Evolutionary conservation across 805 yeast species (phyloP).

Genomic region (Kuraishia ogatae): DNA sequence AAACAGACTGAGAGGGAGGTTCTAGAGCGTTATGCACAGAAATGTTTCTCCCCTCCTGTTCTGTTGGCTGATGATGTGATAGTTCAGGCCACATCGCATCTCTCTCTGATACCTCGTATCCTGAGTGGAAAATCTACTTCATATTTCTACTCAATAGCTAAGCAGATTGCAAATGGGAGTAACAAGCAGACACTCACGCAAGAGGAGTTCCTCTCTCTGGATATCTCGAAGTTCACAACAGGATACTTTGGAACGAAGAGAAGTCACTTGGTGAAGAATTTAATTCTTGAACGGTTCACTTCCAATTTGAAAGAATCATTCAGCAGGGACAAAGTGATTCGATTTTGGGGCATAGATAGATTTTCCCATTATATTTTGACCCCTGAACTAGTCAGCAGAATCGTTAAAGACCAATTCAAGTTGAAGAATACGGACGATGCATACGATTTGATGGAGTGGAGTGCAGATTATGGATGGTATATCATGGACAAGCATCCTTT

Average conservation of each 20-base stretch:
- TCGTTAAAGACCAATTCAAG: constrained; percentile 38
- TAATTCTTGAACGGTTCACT: constrained; percentile 27
- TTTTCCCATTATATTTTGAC: constrained; percentile 54
- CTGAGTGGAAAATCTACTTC: constrained; percentile 38
- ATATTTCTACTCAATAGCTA: constrained; percentile 42
- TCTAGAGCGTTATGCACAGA: constrained; percentile 1
- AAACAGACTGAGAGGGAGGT: background rate
- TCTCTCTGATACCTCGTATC: constrained; percentile 26
- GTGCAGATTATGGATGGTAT: constrained; percentile 28
- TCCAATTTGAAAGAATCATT: constrained; percentile 18
- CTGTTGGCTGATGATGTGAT: constrained; percentile 22
- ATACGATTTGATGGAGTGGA: constrained; percentile 34
- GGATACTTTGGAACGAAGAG: constrained; percentile 59
- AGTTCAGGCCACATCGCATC: constrained; percentile 19
- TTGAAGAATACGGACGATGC: constrained; percentile 31
- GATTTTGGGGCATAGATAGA: constrained; percentile 52
- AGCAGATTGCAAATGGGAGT: constrained; percentile 28
- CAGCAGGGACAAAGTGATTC: constrained; percentile 33
- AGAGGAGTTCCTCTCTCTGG: constrained; percentile 35
- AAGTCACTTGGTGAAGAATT: constrained; percentile 39
- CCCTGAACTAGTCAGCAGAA: constrained; percentile 47
- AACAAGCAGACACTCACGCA: constrained; percentile 33
- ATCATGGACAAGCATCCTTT: constrained; percentile 17
- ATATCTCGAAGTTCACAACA: constrained; percentile 36
- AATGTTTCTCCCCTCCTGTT: constrained; percentile 13